Evolutionary conservation across 805 yeast genomes (phyloP).

Genomic region (Yamadazyma laniorum): DNA sequence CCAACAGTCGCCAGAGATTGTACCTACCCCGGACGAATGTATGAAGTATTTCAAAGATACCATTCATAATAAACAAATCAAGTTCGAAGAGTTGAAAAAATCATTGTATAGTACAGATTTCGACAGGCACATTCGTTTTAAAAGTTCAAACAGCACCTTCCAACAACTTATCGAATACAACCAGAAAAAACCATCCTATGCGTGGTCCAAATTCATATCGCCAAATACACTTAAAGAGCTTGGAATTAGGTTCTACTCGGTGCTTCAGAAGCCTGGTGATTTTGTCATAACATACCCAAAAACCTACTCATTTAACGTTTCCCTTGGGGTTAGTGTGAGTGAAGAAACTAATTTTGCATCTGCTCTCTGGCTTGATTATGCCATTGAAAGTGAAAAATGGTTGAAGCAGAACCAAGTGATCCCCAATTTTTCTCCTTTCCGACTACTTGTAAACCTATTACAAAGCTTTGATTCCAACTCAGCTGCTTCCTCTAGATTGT

Average conservation of each 20-base stretch:
- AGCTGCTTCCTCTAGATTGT: constrained; percentile 19
- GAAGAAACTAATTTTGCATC: constrained; percentile 62
- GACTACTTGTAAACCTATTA: constrained; percentile 47
- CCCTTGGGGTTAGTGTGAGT: constrained; percentile 55
- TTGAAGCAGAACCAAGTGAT: constrained; percentile 43
- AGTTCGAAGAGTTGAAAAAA: constrained; percentile 3
- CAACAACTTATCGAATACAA: constrained; percentile 23
- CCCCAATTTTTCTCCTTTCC: constrained; percentile 53
- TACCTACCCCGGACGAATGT: neutral
- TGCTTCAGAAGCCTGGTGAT: constrained; percentile 63
- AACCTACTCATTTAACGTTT: constrained; percentile 48
- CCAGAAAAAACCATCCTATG: constrained; percentile 1
- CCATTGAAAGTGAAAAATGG: constrained; percentile 53
- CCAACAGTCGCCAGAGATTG: neutral
- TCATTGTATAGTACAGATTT: neutral
- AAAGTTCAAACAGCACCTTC: constrained; percentile 26
- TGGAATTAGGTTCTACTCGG: constrained; percentile 48
- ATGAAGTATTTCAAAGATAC: neutral
- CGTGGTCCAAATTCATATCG: constrained; percentile 24
- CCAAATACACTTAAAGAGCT: constrained; percentile 47
- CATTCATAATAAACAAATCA: neutral
- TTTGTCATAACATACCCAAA: constrained; percentile 57
- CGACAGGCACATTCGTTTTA: constrained; percentile 26
- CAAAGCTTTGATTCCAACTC: constrained; percentile 33
- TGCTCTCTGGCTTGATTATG: constrained; percentile 50